Percentiles rank a stretch among this genome's conserved stretches.
These are phyloP conservation scores for Agaricus subrufescens DNA, from an alignment of 768 basidiomycete species.

Conservation along the genomic window DNA sequence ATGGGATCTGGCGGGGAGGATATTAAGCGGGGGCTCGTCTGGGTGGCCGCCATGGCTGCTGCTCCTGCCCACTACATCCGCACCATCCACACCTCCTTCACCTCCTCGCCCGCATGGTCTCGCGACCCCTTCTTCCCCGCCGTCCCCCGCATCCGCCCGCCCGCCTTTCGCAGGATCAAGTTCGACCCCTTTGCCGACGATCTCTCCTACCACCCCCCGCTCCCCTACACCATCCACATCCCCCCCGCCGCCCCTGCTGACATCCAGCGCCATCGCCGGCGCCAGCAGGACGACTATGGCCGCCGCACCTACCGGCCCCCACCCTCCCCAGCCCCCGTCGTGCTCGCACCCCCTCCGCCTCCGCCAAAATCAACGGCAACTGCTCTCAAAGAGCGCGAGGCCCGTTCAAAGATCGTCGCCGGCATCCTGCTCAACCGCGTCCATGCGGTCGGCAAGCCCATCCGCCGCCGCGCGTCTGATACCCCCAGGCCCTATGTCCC, in stretches of 20 bases:
- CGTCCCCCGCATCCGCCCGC: constrained; percentile 14
- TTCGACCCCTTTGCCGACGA: constrained; percentile 35
- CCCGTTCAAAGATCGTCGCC: constrained; percentile 43
- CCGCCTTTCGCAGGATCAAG: constrained; percentile 20
- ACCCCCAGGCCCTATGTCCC: constrained; percentile 22
- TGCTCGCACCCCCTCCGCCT: constrained; percentile 3
- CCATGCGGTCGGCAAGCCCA: constrained; percentile 46
- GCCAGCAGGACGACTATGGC: constrained; percentile 1
- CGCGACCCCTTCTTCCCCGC: constrained; percentile 14
- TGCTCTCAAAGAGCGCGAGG: constrained; percentile 27
- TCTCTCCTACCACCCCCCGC: background rate
- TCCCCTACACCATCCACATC: constrained; percentile 23
- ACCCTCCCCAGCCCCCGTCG: constrained; percentile 3
- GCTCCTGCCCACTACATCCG: constrained; percentile 33
- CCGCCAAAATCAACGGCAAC: background rate
- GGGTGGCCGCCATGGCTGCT: constrained; percentile 12
- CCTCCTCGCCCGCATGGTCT: constrained; percentile 20
- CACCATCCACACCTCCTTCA: constrained; percentile 36
- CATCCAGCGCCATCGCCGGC: constrained; percentile 15
- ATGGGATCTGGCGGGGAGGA: no score
- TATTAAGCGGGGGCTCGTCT: no score
- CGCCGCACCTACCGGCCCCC: constrained; percentile 3
- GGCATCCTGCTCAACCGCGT: constrained; percentile 53
- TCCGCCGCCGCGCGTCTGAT: constrained; percentile 28
- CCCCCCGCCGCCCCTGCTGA: constrained; percentile 19